Evolutionary conservation across 768 basidiomycete species (phyloP), one percentile per base, ranked within the genome.

Genomic region (Gloeophyllum trabeum): DNA sequence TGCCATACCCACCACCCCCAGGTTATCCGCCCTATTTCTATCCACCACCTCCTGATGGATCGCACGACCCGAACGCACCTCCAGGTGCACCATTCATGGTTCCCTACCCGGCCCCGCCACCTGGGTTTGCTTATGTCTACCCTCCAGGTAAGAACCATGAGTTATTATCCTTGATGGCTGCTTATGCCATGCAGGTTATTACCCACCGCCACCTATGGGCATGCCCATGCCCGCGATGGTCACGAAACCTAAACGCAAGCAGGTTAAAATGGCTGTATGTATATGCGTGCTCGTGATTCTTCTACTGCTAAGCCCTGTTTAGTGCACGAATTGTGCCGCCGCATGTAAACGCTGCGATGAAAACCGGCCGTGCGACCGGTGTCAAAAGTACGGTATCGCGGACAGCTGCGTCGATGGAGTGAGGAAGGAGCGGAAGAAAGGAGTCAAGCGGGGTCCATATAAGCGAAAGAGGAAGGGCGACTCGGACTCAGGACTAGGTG

Each of bases 351-450:
- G 73, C 18, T 75, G 73, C 39, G 73, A 75, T 48, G 73, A 76
- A 25, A 58, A 61, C 4, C 72, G 79, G 35, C 79, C 79, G 2
- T 81, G 79, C 56, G 70, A 73, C 42, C 69, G 79, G 22, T 81
- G 79, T 48, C 53, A 70, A 46, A 80, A 79, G 55, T 80, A 79
- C 50, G 76, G 75, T 3, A 63, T 79, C 24, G 66, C 68, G 10
- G 64, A 70, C 21, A 58, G 65, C n/a, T 81, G 79, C 48, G 48
- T 68, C 2, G 78, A 81, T 48, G 76, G 78, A 1, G 61, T 69
- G 14, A 62, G 79, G 46, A 81, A 81, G 54, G 79, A 80, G 55
- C 67, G 79, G 43, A 76, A 79, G 51, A 74, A 72, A 39, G 73
- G 73, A 21, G 63, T 75, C 46, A 75, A 75, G 52, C 69, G 73